Evolutionary conservation across 2,329 filamentous ascomycete species (phyloP).

Genomic region (Rutstroemia sydowiana): DNA sequence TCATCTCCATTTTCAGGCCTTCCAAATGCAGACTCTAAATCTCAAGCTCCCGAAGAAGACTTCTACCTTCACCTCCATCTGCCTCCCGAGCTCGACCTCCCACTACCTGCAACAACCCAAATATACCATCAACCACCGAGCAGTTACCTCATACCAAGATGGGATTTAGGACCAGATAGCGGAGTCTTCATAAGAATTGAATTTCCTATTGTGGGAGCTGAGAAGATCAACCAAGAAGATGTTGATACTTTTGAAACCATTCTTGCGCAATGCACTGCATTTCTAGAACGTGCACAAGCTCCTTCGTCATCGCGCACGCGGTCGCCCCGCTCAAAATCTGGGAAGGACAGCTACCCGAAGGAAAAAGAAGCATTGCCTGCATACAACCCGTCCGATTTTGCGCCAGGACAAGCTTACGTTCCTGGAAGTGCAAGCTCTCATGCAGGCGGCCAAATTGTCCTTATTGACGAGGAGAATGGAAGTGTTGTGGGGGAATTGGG

Average conservation of each 20-base stretch:
- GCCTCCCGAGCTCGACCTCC: slow-evolving; percentile 87
- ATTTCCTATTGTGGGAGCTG: slow-evolving; percentile 68
- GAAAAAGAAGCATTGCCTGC: slow-evolving; percentile 33
- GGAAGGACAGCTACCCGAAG: no score
- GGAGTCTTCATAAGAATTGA: slow-evolving; percentile 91
- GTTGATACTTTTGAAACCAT: slow-evolving; percentile 97
- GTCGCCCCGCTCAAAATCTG: slow-evolving; percentile 26
- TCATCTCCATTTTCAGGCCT: slow-evolving; percentile 58
- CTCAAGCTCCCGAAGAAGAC: slow-evolving; percentile 65
- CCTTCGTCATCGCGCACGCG: slow-evolving; percentile 21
- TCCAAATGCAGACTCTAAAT: slow-evolving; percentile 47
- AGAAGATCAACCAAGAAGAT: slow-evolving; percentile 77
- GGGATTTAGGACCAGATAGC: slow-evolving; percentile 82
- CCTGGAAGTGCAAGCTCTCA: slow-evolving; percentile 50
- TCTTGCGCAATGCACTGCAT: slow-evolving; percentile 93
- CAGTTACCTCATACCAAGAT: slow-evolving; percentile 90
- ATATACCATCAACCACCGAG: slow-evolving; percentile 92
- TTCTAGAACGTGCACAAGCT: slow-evolving; percentile 74
- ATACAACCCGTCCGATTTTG: slow-evolving; percentile 80
- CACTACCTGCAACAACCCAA: slow-evolving; percentile 89
- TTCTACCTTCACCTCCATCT: slow-evolving; percentile 96
- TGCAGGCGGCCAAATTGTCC: slow-evolving; percentile 72
- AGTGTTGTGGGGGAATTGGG: slow-evolving; percentile 89
- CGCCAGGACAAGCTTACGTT: slow-evolving; percentile 71
- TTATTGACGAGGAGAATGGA: slow-evolving; percentile 93